phyloP scores from a whole-genome alignment of 805 yeast genomes.

The Starmerella floricola region DNA sequence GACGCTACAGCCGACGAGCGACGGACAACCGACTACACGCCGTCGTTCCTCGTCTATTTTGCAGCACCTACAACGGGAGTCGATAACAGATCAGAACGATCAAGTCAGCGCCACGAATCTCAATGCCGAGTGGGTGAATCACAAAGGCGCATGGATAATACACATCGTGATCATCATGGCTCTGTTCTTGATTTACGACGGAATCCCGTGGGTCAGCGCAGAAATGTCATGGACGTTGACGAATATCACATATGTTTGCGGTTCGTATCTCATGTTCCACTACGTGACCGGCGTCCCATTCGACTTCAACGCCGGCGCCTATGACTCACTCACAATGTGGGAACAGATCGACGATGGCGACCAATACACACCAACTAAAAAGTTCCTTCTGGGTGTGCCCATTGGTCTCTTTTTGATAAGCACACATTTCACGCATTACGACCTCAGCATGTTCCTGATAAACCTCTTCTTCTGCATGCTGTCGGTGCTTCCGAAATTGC shows the following conservation, averaged over 20 bases:
- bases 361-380: conserved; percentile 92
- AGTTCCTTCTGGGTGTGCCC: conserved; percentile 86
- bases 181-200: conserved; percentile 62
- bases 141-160: conserved; percentile 87
- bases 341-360: conserved; percentile 94
- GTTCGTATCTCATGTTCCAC: conserved; percentile 92
- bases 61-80: conserved; percentile 87
- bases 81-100: conserved; percentile 81
- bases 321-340: conserved; percentile 95
- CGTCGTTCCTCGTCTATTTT: conserved; percentile 82
- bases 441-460: conserved; percentile 60
- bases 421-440: conserved; percentile 84
- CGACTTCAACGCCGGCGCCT: conserved; percentile 89
- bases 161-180: conserved; percentile 73
- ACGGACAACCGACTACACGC: conserved; percentile 24
- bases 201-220: conserved; percentile 65
- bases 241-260: conserved; percentile 77
- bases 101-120: conserved; percentile 79
- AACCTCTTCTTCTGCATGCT: conserved; percentile 72
- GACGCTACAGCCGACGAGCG: conserved; percentile 1
- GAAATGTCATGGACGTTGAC: conserved; percentile 92
- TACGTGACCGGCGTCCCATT: conserved; percentile 94
- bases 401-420: conserved; percentile 71
- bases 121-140: conserved; percentile 93
- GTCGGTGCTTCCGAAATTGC: conserved; percentile 85